Base-by-base conservation (phyloP, 2,329 filamentous ascomycete genomes). In the Botryotinia convoluta region DNA sequence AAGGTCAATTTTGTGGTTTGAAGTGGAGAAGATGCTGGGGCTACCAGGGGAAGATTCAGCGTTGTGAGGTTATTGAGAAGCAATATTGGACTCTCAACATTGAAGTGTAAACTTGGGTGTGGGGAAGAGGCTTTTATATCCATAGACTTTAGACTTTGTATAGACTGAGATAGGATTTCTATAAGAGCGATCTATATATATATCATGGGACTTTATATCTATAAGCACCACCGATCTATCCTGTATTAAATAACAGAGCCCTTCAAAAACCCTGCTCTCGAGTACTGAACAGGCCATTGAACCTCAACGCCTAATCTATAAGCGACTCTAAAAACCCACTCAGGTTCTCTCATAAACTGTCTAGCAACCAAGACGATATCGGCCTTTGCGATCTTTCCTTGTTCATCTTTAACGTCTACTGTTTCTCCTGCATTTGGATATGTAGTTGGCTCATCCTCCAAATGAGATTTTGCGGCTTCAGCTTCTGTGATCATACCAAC, bases 331-430 rank as follows among this genome's bases (percentile, higher is more conserved):
- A 93, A 89, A 14, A 94, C 91, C 80, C 94, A 90, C 73, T 93
- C 90, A 0, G 94, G 92, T 79, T 97, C 93, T 81, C 93, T 89
- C 83, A 97, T 86, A 82, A 96, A 96, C 79, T 92, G 91, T 72
- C 93, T 86, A 0, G 75, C 95, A 1, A 92, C 86, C 29, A 95
- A 86, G 0, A 91, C 89, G n/a, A 95, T 82, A 80, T 98, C 94
- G 1, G 87, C 88, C 80, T 85, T 83, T 26, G 86, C 68, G 20
- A 62, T 71, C 14, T n/a, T 39, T 18, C 75, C 75, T 37, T 74
- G 65, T 73, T 77, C 76, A 72, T 81, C 80, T 62, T 76, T 72
- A 8, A 85, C 80, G 79, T 84, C 83, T 32, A 85, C 77, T 12
- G 77, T 79, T 32, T 74, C 90, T 78, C 75, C 83, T 78, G 75